These are phyloP conservation scores for Cordyceps tenuipes DNA, from an alignment of 2,329 filamentous ascomycete species.

Conservation along the genomic window DNA sequence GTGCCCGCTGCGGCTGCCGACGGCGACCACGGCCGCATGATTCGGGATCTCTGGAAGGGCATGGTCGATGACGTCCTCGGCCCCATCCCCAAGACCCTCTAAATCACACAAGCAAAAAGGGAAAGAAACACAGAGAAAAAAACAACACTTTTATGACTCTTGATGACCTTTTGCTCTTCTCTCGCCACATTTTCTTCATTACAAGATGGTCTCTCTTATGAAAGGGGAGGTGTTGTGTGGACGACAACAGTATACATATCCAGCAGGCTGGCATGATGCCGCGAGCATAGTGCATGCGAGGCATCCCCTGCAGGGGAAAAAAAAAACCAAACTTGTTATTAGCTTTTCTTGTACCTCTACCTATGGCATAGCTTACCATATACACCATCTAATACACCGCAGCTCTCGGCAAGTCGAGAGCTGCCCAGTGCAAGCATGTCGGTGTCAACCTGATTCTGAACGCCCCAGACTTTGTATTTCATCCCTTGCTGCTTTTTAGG, in stretches of 20 bases:
- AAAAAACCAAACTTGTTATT: background rate
- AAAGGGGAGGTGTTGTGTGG: background rate
- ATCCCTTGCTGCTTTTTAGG: no score
- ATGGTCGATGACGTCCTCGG: conserved; percentile 42
- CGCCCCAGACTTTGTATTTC: background rate
- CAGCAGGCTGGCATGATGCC: conserved; percentile 5
- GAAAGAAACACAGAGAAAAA: background rate
- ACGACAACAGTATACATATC: background rate
- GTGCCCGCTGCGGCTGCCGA: conserved; percentile 14
- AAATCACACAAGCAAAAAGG: background rate
- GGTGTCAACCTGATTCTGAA: background rate
- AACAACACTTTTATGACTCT: background rate
- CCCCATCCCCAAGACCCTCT: conserved; percentile 5
- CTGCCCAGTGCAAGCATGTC: conserved; percentile 1
- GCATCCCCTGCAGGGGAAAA: conserved; percentile 5
- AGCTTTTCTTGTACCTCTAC: conserved; percentile 5
- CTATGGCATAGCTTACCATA: conserved; percentile 4
- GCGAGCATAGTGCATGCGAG: conserved; percentile 9
- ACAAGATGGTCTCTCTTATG: background rate
- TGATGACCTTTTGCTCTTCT: conserved; percentile 3
- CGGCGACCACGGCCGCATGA: conserved; percentile 33
- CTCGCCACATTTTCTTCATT: background rate
- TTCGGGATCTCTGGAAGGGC: conserved; percentile 48
- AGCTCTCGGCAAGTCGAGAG: background rate
- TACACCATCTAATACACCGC: conserved; percentile 8